These are phyloP conservation scores for Rutstroemia sydowiana DNA, from an alignment of 2,329 filamentous ascomycete genomes.

Conservation along the genomic window DNA sequence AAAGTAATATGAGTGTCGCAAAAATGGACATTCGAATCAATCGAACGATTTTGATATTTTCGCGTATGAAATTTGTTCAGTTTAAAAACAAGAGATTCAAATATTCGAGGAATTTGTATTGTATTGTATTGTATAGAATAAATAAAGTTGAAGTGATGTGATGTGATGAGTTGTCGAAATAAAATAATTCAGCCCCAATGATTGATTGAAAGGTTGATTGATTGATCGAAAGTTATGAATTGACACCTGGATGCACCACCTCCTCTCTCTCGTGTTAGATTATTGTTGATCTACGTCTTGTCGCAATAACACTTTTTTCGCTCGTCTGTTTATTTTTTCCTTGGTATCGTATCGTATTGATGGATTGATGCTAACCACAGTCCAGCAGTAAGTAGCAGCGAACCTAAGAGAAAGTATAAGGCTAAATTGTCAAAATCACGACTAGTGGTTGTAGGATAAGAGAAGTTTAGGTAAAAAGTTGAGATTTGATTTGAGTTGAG, in stretches of 20 bases:
- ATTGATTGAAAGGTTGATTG: too few species aligned
- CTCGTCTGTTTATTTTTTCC: not conserved
- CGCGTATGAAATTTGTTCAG: not conserved
- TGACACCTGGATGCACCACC: too few species aligned
- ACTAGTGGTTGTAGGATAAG: not conserved
- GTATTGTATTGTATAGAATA: not conserved
- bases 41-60: not conserved
- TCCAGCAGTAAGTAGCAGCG: conserved; percentile 8
- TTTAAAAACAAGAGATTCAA: not conserved
- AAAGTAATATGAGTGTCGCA: conserved; percentile 5
- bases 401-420: not conserved
- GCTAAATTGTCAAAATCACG: not conserved
- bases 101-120: not conserved
- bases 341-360: not conserved
- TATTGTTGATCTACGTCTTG: conserved; percentile 4
- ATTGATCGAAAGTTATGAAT: too few species aligned
- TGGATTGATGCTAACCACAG: conserved; percentile 6
- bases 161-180: too few species aligned
- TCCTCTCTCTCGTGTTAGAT: too few species aligned
- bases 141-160: too few species aligned
- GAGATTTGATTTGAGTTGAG: too few species aligned
- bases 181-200: too few species aligned
- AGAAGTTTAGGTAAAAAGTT: too few species aligned
- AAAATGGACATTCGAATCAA: conserved; percentile 6
- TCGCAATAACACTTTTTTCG: not conserved